Conservation (phyloP, 2,329 filamentous ascomycete genomes). For the Trichophyton mentagrophytes region DNA sequence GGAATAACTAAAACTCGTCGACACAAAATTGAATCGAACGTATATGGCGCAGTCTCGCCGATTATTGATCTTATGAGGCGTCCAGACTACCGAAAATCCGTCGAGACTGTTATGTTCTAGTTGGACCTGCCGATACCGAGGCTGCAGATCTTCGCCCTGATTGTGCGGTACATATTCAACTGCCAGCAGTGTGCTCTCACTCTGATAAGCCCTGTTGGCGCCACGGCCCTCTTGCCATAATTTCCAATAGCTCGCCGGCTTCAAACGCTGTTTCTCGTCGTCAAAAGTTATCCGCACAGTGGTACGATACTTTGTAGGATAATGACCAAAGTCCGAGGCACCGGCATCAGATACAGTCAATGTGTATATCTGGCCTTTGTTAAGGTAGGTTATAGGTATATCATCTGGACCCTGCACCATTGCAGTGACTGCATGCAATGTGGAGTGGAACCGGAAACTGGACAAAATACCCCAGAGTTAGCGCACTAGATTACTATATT, state of each 20-base stretch:
- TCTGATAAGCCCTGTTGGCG: conserved; percentile 87
- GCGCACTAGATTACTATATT: conserved; percentile 7
- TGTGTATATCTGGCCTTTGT: conserved; percentile 91
- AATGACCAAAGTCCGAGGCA: conserved; percentile 42
- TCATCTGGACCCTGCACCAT: conserved; percentile 73
- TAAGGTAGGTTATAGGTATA: conserved; percentile 93
- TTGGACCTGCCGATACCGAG: conserved; percentile 57
- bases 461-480: not conserved
- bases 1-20: conserved; percentile 96
- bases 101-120: conserved; percentile 75
- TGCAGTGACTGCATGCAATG: conserved; percentile 83
- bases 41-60: conserved; percentile 68
- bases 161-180: conserved; percentile 76
- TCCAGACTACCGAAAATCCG: conserved; percentile 86
- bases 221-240: conserved; percentile 93
- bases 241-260: conserved; percentile 77
- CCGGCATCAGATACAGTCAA: conserved; percentile 70
- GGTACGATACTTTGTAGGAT: conserved; percentile 66
- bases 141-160: conserved; percentile 40
- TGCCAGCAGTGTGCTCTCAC: conserved; percentile 77
- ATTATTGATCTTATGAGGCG: conserved; percentile 51
- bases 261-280: conserved; percentile 80
- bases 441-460: conserved; percentile 60
- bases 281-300: conserved; percentile 95
- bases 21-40: conserved; percentile 95